phyloP scores from a whole-genome alignment of 306 rosid genomes.

The Nissolia schottii region DNA sequence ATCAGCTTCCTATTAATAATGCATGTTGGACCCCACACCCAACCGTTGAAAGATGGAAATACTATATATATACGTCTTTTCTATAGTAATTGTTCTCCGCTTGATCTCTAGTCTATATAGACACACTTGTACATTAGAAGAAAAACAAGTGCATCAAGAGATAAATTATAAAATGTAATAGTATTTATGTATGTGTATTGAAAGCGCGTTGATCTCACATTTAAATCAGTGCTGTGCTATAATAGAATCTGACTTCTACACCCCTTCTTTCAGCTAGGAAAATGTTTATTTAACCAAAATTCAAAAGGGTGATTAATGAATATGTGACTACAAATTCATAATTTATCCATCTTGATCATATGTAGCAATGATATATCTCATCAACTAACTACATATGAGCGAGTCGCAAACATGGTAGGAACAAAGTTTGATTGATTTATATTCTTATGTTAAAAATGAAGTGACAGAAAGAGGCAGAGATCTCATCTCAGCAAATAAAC shows the following conservation, averaged over 20 bases:
- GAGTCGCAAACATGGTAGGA: neutral
- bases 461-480: neutral
- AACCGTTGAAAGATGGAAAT: constrained; percentile 2
- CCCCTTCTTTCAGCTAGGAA: constrained; percentile 8
- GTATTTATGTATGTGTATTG: neutral
- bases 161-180: constrained; percentile 7
- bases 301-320: too few relatives aligned
- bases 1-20: constrained; percentile 37
- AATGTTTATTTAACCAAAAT: neutral
- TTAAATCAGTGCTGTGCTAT: neutral
- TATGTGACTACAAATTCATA: neutral
- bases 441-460: neutral
- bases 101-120: neutral
- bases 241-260: constrained; percentile 5
- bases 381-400: too few relatives aligned
- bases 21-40: constrained; percentile 38
- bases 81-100: constrained; percentile 14
- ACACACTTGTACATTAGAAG: neutral
- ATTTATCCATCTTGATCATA: neutral
- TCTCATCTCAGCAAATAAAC: constrained; percentile 8
- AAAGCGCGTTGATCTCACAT: constrained; percentile 12
- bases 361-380: too few relatives aligned
- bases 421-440: neutral
- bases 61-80: neutral
- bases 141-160: neutral